Percentiles rank a stretch among this genome's conserved stretches.
phyloP scores from a whole-genome alignment of 1,284 basidiomycete genomes.

The Pseudozyma sp. region DNA sequence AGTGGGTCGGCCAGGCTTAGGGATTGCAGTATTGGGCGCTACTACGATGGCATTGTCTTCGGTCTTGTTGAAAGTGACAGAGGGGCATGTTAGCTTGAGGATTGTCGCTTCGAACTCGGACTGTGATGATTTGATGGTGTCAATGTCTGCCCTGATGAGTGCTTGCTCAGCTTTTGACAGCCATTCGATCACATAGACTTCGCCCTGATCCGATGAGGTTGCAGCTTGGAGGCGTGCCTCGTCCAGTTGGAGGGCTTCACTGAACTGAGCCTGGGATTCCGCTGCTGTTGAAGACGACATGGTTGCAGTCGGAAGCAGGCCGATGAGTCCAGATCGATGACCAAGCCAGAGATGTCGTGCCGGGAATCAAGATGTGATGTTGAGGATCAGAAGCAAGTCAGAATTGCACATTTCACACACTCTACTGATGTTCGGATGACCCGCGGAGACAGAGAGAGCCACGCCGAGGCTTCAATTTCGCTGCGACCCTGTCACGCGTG shows the following conservation, averaged over 20 bases:
- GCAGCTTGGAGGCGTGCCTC: constrained; percentile 55
- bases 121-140: constrained; percentile 75
- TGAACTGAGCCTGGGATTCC: constrained; percentile 29
- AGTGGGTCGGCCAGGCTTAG: constrained; percentile 81
- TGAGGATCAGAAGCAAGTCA: not conserved
- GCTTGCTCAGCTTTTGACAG: constrained; percentile 77
- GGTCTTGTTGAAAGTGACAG: constrained; percentile 29
- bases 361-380: not conserved
- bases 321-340: not conserved
- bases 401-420: not conserved
- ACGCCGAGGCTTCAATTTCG: not conserved
- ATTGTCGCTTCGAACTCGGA: constrained; percentile 75
- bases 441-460: too few relatives aligned
- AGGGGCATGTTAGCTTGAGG: constrained; percentile 74
- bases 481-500: constrained; percentile 1
- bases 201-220: constrained; percentile 79
- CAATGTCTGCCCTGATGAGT: constrained; percentile 70
- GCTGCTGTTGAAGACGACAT: constrained; percentile 21
- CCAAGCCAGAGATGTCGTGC: constrained; percentile 1
- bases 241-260: constrained; percentile 42
- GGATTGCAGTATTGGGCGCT: constrained; percentile 31
- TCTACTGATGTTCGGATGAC: too few relatives aligned
- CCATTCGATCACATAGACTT: constrained; percentile 85
- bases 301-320: not conserved
- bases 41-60: constrained; percentile 30